Evolutionary conservation across 352 stramenopile genomes (phyloP).

Genomic region (Phytopythium cucurbitacearum): DNA sequence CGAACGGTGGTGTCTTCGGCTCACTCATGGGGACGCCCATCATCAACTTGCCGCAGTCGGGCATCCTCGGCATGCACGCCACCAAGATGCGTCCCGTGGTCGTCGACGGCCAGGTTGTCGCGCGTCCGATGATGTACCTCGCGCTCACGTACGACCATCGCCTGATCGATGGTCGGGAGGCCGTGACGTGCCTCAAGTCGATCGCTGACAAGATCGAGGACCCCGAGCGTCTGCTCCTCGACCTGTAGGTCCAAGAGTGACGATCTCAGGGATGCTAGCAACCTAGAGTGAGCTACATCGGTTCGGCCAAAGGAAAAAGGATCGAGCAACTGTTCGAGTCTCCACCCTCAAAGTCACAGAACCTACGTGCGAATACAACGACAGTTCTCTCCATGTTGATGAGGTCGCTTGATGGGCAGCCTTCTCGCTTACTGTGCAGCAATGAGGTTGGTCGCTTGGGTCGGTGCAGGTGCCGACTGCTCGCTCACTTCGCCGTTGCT

Average conservation of each 20-base stretch:
- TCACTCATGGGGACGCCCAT: constrained; percentile 99
- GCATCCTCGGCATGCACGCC: constrained; percentile 99
- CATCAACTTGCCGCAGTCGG: constrained; percentile 98
- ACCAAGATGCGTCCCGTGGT: constrained; percentile 98
- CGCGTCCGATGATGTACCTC: constrained; percentile 99
- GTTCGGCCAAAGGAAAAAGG: no score
- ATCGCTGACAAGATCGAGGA: constrained; percentile 98
- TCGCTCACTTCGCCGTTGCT: neutral
- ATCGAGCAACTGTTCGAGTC: no score
- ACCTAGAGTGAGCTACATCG: no score
- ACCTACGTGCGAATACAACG: no score
- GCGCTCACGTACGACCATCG: constrained; percentile 99
- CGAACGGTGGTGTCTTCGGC: constrained; percentile 98
- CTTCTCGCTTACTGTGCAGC: no score
- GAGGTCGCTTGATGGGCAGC: no score
- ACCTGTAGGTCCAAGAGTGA: constrained; percentile 74
- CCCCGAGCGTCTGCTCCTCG: constrained; percentile 93
- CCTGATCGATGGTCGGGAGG: constrained; percentile 97
- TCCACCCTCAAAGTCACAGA: no score
- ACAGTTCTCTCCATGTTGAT: no score
- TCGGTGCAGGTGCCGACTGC: neutral
- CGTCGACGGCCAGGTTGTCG: constrained; percentile 92
- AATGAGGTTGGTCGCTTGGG: no score
- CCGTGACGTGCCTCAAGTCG: constrained; percentile 97
- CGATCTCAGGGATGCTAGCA: no score